A percentile compares a stretch with the other conserved stretches of the same genome.
These are phyloP conservation scores for Penicillium sp. DNA, from an alignment of 2,329 filamentous ascomycete species.

Conservation along the genomic window DNA sequence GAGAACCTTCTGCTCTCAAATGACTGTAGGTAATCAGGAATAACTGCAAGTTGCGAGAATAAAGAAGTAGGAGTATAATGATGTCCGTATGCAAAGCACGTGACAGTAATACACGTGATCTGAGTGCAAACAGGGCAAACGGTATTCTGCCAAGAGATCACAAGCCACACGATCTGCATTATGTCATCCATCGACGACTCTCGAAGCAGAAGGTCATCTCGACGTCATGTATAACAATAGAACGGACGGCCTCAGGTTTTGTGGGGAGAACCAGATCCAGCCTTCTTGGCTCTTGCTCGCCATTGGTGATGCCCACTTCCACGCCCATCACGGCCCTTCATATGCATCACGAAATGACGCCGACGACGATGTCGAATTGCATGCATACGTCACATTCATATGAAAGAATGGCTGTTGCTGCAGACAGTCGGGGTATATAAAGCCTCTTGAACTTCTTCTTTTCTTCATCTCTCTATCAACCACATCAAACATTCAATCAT, in stretches of 20 bases:
- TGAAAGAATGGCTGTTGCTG: not conserved
- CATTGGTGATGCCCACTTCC: not conserved
- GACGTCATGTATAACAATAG: constrained; percentile 3
- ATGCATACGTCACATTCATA: not conserved
- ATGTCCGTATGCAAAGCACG: too few relatives aligned
- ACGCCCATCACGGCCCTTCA: not conserved
- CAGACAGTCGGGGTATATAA: not conserved
- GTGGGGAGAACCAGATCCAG: too few relatives aligned
- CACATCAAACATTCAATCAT: not conserved
- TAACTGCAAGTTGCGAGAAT: too few relatives aligned
- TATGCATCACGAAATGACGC: not conserved
- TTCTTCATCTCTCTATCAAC: not conserved
- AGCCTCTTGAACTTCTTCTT: not conserved
- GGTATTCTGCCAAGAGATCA: not conserved
- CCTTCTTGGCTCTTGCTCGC: not conserved
- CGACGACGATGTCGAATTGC: not conserved
- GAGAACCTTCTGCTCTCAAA: constrained; percentile 40
- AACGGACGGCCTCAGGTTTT: too few relatives aligned
- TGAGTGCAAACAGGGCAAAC: not conserved
- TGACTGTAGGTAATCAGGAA: not conserved
- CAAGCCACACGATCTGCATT: not conserved
- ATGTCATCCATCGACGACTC: not conserved
- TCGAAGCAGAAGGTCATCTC: constrained; percentile 1
- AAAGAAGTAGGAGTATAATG: too few relatives aligned
- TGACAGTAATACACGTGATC: too few relatives aligned